phyloP scores from a whole-genome alignment of 1,284 basidiomycete species.

The Violaceomyces palustris region DNA sequence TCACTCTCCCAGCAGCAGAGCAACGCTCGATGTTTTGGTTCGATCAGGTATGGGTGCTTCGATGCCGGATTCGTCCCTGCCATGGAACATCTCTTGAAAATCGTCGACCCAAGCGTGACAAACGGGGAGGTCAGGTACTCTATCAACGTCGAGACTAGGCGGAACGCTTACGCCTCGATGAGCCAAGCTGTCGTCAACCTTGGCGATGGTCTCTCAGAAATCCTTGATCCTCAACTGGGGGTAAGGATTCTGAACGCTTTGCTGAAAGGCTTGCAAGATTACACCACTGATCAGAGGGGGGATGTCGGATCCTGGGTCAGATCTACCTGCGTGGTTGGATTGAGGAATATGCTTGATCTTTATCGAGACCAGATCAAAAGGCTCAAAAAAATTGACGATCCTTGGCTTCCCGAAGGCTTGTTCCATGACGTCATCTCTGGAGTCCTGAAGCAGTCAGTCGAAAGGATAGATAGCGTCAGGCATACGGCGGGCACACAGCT shows the following conservation, averaged over 20 bases:
- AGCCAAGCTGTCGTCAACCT: constrained; percentile 37
- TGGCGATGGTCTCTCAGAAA: not conserved
- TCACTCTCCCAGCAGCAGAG: constrained; percentile 67
- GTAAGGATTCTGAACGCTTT: not conserved
- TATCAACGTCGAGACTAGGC: constrained; percentile 61
- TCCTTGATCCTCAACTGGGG: constrained; percentile 1
- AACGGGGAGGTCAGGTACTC: constrained; percentile 8
- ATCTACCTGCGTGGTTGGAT: constrained; percentile 64
- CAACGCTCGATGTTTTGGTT: constrained; percentile 69
- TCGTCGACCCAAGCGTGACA: constrained; percentile 61
- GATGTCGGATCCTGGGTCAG: constrained; percentile 97
- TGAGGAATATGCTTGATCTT: constrained; percentile 60
- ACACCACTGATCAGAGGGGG: constrained; percentile 86
- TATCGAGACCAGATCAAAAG: constrained; percentile 37
- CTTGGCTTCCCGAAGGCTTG: constrained; percentile 1
- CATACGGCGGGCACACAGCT: constrained; percentile 64
- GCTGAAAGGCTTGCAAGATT: constrained; percentile 72
- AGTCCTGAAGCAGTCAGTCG: constrained; percentile 80
- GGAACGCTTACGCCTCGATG: constrained; percentile 68
- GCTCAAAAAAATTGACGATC: not conserved
- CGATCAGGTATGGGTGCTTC: constrained; percentile 63
- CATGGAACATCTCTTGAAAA: constrained; percentile 62
- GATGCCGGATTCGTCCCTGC: constrained; percentile 59
- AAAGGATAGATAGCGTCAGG: constrained; percentile 84
- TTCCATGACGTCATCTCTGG: constrained; percentile 55